Percentiles rank a stretch among this genome's conserved stretches.
Evolutionary conservation across 345 rosid genomes (phyloP).

Genomic region (Fremontodendron californicum): DNA sequence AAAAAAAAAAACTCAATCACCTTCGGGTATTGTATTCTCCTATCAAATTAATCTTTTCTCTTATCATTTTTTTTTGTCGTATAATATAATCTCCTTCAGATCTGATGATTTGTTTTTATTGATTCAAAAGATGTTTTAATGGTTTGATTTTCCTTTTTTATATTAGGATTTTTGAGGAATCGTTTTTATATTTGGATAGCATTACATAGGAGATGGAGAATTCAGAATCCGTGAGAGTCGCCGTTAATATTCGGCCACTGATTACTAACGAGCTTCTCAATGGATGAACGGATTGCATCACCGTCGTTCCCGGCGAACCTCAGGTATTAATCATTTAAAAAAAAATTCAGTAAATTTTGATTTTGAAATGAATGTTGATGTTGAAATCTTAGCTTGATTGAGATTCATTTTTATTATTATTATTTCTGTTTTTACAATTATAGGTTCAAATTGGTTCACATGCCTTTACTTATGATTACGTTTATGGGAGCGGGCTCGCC

Average conservation of each 20-base stretch:
- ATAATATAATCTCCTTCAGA: too few species aligned
- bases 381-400: neutral
- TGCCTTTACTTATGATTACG: constrained; percentile 73
- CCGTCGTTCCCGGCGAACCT: constrained; percentile 78
- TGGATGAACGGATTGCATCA: constrained; percentile 89
- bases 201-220: constrained; percentile 42
- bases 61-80: neutral
- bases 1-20: neutral
- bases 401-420: neutral
- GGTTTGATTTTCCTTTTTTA: neutral
- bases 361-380: neutral
- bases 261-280: constrained; percentile 82
- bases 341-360: neutral
- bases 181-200: constrained; percentile 8
- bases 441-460: constrained; percentile 93
- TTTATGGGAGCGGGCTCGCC: constrained; percentile 58
- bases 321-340: constrained; percentile 63
- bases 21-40: neutral
- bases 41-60: constrained; percentile 3
- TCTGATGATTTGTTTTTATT: constrained; percentile 1
- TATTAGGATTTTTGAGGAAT: neutral
- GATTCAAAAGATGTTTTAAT: neutral
- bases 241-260: constrained; percentile 82
- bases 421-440: neutral
- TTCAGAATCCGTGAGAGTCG: constrained; percentile 72